phyloP scores from a whole-genome alignment of 176 grass and related monocot genomes.

The Paspalum vaginatum region DNA sequence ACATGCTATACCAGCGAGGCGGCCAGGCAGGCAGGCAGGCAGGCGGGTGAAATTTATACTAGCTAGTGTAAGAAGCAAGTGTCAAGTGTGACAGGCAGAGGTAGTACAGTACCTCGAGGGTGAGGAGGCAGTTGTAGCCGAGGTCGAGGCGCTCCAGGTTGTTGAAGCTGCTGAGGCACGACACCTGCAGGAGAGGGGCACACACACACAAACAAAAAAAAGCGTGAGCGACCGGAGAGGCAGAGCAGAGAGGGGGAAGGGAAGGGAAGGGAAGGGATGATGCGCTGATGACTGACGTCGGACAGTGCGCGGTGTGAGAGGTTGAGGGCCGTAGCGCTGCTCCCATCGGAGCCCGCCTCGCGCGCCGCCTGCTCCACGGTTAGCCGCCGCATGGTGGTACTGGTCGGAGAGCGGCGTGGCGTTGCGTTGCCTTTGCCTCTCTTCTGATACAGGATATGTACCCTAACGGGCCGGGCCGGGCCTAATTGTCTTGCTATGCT shows the following conservation, averaged over 20 bases:
- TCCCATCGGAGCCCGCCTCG: slow-evolving; percentile 48
- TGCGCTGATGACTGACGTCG: slow-evolving; percentile 45
- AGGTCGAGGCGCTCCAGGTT: slow-evolving; percentile 90
- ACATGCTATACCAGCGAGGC: background rate
- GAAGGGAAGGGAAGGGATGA: too few species aligned
- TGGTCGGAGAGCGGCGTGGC: background rate
- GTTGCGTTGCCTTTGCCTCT: too few species aligned
- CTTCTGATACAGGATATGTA: background rate
- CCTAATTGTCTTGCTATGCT: background rate
- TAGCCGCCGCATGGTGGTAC: slow-evolving; percentile 70
- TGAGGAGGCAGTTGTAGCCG: slow-evolving; percentile 80
- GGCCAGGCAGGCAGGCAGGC: too few species aligned
- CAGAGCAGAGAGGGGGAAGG: too few species aligned
- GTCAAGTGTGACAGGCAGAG: too few species aligned
- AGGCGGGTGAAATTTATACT: too few species aligned
- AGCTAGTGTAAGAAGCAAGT: too few species aligned
- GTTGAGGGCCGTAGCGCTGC: slow-evolving; percentile 45
- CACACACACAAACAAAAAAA: too few species aligned
- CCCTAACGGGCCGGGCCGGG: background rate
- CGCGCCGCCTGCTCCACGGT: slow-evolving; percentile 70
- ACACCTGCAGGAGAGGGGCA: slow-evolving; percentile 54
- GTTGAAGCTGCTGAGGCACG: slow-evolving; percentile 68
- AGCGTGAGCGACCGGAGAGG: too few species aligned
- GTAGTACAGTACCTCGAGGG: slow-evolving; percentile 49
- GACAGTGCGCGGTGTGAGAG: slow-evolving; percentile 80